phyloP scores from a whole-genome alignment of 179 eudicot species.

The Beta corolliflora region DNA sequence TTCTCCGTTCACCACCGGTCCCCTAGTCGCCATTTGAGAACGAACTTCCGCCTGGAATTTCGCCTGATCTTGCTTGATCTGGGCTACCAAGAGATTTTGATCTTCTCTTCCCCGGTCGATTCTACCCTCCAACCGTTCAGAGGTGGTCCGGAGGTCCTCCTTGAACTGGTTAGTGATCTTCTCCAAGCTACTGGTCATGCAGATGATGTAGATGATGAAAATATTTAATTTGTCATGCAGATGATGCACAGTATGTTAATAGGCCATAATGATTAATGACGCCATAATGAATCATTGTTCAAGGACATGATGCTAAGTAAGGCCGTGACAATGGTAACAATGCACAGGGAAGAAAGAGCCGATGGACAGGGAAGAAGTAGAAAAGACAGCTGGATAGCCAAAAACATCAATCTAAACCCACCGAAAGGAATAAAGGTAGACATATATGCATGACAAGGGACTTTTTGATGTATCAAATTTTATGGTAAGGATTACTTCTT shows the following conservation, averaged over 20 bases:
- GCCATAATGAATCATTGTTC: too few relatives aligned
- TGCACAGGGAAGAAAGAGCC: background rate
- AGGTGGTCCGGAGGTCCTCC: too few relatives aligned
- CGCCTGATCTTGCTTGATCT: too few relatives aligned
- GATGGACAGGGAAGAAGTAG: background rate
- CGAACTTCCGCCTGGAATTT: too few relatives aligned
- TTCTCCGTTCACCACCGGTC: too few relatives aligned
- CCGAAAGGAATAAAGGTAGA: background rate
- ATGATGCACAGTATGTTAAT: background rate
- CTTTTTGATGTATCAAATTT: background rate
- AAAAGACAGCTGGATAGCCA: background rate
- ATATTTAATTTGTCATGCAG: too few relatives aligned
- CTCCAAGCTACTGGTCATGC: background rate
- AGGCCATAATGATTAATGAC: background rate
- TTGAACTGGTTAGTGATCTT: background rate
- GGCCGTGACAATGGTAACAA: background rate
- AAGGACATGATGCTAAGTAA: background rate
- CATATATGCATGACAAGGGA: background rate
- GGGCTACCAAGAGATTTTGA: too few relatives aligned
- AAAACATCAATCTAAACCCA: background rate
- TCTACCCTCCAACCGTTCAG: too few relatives aligned
- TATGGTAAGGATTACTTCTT: background rate
- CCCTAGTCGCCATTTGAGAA: too few relatives aligned
- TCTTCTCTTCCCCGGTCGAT: too few relatives aligned
- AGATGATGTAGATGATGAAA: background rate